Evolutionary conservation across 2,329 filamentous ascomycete genomes (phyloP), one percentile per base, ranked within the genome.

Genomic region (Aureobasidium lini): DNA sequence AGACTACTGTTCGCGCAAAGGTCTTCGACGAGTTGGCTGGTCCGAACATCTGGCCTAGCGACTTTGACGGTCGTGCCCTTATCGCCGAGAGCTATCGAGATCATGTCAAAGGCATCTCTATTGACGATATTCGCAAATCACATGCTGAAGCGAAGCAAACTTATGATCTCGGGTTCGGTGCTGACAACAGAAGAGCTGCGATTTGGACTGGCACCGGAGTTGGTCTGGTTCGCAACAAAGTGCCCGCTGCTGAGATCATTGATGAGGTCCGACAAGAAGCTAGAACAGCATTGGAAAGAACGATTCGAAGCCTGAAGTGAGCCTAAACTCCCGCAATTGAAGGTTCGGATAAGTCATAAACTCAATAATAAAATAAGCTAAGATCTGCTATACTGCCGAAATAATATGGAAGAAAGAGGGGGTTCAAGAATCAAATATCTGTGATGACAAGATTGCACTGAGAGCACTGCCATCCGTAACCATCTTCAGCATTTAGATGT

Each of bases 171-270:
- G 73, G 80, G 57, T 79, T 58, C 23, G 54, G 79, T 75, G 58
- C 49, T 1, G 60, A 64, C 0, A 68, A 77, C 16, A 81, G 77
- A 3, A 76, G 83, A 63, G 74, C 84, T 72, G 83, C 81, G 3
- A 81, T 81, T 15, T 87, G 84, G 75, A 83, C 81, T 7, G 84
- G 84, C 2, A 81, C 79, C 29, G 83, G 77, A 0, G 79, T 86
- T 16, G 84, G 84, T 0, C 69, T 86, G 61, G 75, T 86, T 1
- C 79, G 69, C 43, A 69, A 76, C 47, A 73, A 81, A 2, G 73
- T 75, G 63, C 65, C 72, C 10, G 83, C 81, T 3, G 73, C 68
- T 10, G 75, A 81, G 10, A 83, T 87, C 65, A 75, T 83, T 9
- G 68, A 69, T 39, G 75, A 79, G 5, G 43, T 58, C 5, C 32